Base-by-base conservation (phyloP, 2,329 filamentous ascomycete species). In the Lachnellula arida region DNA sequence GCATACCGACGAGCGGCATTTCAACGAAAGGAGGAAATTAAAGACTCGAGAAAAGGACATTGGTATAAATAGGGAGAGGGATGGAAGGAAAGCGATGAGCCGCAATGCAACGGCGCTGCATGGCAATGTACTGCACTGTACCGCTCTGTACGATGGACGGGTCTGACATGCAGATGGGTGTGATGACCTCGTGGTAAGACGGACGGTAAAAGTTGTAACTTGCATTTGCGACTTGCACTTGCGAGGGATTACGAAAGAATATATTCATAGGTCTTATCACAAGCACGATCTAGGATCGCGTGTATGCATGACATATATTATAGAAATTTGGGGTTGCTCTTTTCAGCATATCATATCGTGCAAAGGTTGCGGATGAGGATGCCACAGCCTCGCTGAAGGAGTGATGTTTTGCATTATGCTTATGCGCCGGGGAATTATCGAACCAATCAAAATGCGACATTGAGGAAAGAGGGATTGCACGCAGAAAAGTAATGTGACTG, bases 331-430 rank as follows among this genome's bases (percentile, higher is more conserved):
- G 19, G 19, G 6, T n/a, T 19, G 15, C 9, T 11, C 9, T 9
- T 32, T 12, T 11, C 9, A 11, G 28, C 28, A 32, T 32, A 32
- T 12, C 28, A 32, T 12, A 32, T 32, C 28, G 9, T 32, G 28
- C 22, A 23, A 2, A 23, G 3, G 22, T 23, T 23, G 22, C 39
- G 6, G 39, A 42, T 42, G 47, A 49, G 47, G 17, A 39, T 37
- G 32, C 49, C 49, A 51, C 23, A 51, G 49, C 49, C 49, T 51
- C 49, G 39, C 17, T 43, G 49, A 51, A 51, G 49, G 49, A 51
- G 39, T 42, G 23, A 51, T 43, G 49, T 51, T n/a, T 42, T 19
- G 22, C n/a, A 43, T 51, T 44, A 23, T n/a, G 3, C 5, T n/a
- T 14, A 47, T 28, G 28, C 44, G 28, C 23, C 23, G 19, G 7